Evolutionary conservation across 2,329 filamentous ascomycete genomes (phyloP).

Genomic region (Xylariaceae sp.): DNA sequence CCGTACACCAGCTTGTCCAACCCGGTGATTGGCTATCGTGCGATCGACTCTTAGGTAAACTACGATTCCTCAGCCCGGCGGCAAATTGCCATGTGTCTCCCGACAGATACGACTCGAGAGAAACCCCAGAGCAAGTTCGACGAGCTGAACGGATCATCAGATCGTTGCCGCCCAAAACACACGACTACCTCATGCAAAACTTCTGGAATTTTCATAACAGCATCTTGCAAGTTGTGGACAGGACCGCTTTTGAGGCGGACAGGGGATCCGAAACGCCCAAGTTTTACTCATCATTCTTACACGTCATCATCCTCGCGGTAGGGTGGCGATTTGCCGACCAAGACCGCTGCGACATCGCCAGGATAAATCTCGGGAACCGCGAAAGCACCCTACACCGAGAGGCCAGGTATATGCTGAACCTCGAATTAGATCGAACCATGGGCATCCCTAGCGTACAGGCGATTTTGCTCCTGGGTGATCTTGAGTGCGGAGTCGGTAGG

Average conservation of each 20-base stretch:
- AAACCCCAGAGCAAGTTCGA: constrained; percentile 16
- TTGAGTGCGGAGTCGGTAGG: constrained; percentile 20
- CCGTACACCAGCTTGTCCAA: constrained; percentile 10
- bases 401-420: constrained; percentile 20
- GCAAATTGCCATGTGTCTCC: constrained; percentile 11
- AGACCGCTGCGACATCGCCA: constrained; percentile 17
- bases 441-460: constrained; percentile 18
- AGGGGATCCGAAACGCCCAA: constrained; percentile 18
- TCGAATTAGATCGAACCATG: constrained; percentile 18
- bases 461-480: constrained; percentile 20
- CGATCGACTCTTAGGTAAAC: constrained; percentile 9
- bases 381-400: constrained; percentile 20
- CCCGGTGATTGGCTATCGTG: constrained; percentile 2
- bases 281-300: constrained; percentile 19
- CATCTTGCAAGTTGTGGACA: constrained; percentile 19
- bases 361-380: constrained; percentile 16
- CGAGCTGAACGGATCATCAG: constrained; percentile 21
- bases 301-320: constrained; percentile 19
- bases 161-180: constrained; percentile 20
- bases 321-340: constrained; percentile 21
- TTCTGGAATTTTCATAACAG: constrained; percentile 21
- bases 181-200: constrained; percentile 20
- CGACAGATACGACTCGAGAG: constrained; percentile 7
- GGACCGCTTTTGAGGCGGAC: constrained; percentile 18
- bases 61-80: constrained; percentile 15